Evolutionary conservation across 163 green algal species (phyloP).

Genomic region (Chlorella variabilis): DNA sequence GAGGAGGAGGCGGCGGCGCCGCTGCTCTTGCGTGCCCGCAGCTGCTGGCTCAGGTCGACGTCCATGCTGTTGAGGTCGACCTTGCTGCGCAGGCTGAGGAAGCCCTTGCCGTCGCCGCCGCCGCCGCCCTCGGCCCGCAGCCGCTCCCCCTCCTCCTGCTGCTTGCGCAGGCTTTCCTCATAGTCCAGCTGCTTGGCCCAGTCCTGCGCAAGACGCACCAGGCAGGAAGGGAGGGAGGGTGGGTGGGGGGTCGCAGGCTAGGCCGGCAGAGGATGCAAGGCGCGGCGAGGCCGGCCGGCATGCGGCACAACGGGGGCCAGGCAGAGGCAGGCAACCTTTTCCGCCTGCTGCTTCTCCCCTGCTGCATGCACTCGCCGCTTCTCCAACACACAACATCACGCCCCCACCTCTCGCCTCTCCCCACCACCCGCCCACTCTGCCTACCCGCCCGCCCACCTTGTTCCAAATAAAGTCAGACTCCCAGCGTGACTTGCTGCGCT

Average conservation of each 20-base stretch:
- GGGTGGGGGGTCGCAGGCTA: not conserved
- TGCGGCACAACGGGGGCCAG: no score
- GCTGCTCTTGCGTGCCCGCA: slow-evolving; percentile 45
- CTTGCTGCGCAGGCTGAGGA: slow-evolving; percentile 31
- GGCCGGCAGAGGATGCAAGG: no score
- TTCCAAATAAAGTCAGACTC: slow-evolving; percentile 93
- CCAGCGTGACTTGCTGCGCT: slow-evolving; percentile 70
- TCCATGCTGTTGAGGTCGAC: slow-evolving; percentile 68
- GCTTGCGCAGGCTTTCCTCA: slow-evolving; percentile 51
- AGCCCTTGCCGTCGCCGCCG: slow-evolving; percentile 21
- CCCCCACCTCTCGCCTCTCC: no score
- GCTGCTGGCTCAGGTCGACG: slow-evolving; percentile 75
- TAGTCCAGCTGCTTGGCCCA: slow-evolving; percentile 49
- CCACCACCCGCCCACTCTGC: no score
- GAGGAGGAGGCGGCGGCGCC: not conserved
- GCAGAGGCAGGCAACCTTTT: no score
- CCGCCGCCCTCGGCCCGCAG: slow-evolving; percentile 8
- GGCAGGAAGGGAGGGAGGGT: not conserved
- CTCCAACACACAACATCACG: no score
- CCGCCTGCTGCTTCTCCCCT: no score
- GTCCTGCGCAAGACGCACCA: not conserved
- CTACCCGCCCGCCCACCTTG: slow-evolving; percentile 37
- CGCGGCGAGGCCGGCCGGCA: no score
- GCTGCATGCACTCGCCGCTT: no score
- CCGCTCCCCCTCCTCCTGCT: slow-evolving; percentile 35